These are phyloP conservation scores for Aspergillus cejpii DNA, from an alignment of 2,329 filamentous ascomycete species.

Conservation along the genomic window DNA sequence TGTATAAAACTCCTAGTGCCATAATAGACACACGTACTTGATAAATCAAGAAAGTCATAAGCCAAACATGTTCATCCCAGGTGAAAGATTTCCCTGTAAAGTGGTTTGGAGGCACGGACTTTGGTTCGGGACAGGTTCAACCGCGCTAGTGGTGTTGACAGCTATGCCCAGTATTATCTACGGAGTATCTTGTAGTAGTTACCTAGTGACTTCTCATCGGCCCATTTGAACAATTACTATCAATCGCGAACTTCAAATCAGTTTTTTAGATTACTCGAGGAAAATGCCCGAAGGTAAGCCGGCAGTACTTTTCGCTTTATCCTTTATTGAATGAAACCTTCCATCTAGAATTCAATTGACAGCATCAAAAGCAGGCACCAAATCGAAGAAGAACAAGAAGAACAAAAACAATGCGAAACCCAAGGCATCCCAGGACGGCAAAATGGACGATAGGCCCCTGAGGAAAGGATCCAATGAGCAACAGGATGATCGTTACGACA, in stretches of 20 bases:
- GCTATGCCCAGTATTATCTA: constrained; percentile 17
- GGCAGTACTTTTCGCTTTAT: not conserved
- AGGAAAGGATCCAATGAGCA: constrained; percentile 28
- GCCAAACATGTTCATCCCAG: too few species aligned
- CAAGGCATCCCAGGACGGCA: constrained; percentile 26
- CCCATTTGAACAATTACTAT: not conserved
- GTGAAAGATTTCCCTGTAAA: too few species aligned
- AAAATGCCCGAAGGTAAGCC: constrained; percentile 22
- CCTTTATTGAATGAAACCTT: not conserved
- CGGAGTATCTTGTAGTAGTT: not conserved
- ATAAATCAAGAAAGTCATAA: too few species aligned
- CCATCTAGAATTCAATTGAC: constrained; percentile 12
- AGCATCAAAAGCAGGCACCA: constrained; percentile 35
- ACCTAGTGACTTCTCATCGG: not conserved
- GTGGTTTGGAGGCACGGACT: too few species aligned
- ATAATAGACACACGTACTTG: too few species aligned
- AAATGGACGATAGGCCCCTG: constrained; percentile 11
- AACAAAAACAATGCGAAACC: constrained; percentile 48
- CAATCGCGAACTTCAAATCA: not conserved
- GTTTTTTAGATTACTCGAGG: not conserved
- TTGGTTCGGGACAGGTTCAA: constrained; percentile 13
- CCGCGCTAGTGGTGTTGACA: constrained; percentile 36
- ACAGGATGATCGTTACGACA: constrained; percentile 29
- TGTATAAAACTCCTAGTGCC: too few species aligned
- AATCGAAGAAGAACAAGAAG: constrained; percentile 54